Conservation (phyloP, 495 filamentous ascomycete species). For the Aspergillus incahuasiensis region DNA sequence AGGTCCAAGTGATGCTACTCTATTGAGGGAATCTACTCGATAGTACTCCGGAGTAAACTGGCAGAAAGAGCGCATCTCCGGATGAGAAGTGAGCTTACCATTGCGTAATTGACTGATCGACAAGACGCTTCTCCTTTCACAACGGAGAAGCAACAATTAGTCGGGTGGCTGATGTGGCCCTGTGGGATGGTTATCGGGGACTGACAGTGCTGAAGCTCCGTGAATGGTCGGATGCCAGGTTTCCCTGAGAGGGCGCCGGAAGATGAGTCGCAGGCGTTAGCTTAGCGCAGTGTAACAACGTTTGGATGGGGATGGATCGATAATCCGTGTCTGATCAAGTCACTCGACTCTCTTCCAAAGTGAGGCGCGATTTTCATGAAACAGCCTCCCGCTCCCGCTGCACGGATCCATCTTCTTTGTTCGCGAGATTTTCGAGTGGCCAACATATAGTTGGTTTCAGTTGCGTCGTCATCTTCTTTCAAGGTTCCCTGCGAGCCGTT, state of each 20-base stretch:
- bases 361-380: not conserved
- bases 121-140: not conserved
- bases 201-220: not conserved
- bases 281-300: not conserved
- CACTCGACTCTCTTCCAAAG: not conserved
- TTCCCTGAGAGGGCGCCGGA: not conserved
- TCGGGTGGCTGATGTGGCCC: not conserved
- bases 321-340: constrained; percentile 3
- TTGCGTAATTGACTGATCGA: not conserved
- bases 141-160: not conserved
- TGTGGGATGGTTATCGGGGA: not conserved
- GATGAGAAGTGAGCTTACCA: not conserved
- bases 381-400: not conserved
- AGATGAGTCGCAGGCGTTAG: not conserved
- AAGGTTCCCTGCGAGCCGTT: not conserved
- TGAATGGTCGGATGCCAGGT: not conserved
- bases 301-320: not conserved
- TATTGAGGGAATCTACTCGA: not conserved
- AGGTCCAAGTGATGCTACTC: not conserved
- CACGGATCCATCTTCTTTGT: not conserved
- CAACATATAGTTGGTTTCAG: not conserved
- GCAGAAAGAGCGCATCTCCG: not conserved
- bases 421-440: not conserved
- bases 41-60: not conserved
- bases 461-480: not conserved